phyloP scores from a whole-genome alignment of 2,329 filamentous ascomycete genomes.

The Aaosphaeria arxii region DNA sequence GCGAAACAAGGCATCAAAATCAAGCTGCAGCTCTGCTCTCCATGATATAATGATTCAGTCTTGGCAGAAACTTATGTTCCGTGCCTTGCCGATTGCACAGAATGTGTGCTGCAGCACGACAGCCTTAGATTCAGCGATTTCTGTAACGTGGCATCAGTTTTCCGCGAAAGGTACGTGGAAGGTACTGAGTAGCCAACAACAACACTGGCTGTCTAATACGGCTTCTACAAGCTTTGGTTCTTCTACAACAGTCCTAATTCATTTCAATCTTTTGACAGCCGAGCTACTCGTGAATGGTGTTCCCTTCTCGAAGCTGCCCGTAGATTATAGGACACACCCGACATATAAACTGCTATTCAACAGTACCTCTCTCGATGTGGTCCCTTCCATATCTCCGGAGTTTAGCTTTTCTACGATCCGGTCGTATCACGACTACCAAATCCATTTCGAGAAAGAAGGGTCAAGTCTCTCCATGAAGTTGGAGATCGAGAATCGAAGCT shows the following conservation, averaged over 20 bases:
- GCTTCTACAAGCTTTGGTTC: too few relatives aligned
- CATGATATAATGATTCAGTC: neutral
- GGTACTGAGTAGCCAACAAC: too few relatives aligned
- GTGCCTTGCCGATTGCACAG: too few relatives aligned
- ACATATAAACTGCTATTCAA: conserved; percentile 47
- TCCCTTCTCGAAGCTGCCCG: conserved; percentile 49
- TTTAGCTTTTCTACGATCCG: conserved; percentile 42
- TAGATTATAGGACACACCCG: conserved; percentile 40
- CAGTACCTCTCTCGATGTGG: conserved; percentile 41
- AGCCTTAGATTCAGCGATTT: too few relatives aligned
- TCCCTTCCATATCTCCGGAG: conserved; percentile 36
- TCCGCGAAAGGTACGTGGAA: too few relatives aligned
- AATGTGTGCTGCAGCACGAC: too few relatives aligned
- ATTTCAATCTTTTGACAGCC: conserved; percentile 52
- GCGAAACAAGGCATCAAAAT: conserved; percentile 10
- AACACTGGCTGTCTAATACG: too few relatives aligned
- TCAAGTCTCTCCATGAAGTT: conserved; percentile 5
- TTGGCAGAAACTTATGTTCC: neutral
- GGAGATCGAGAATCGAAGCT: conserved; percentile 1
- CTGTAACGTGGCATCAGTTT: too few relatives aligned
- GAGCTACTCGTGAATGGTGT: conserved; percentile 53
- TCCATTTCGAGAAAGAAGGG: conserved; percentile 34
- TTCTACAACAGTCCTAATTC: conserved; percentile 2
- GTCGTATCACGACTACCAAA: conserved; percentile 4
- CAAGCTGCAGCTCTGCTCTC: neutral